Evolutionary conservation across 208 protist species (phyloP).

Genomic region (Leishmania tropica): DNA sequence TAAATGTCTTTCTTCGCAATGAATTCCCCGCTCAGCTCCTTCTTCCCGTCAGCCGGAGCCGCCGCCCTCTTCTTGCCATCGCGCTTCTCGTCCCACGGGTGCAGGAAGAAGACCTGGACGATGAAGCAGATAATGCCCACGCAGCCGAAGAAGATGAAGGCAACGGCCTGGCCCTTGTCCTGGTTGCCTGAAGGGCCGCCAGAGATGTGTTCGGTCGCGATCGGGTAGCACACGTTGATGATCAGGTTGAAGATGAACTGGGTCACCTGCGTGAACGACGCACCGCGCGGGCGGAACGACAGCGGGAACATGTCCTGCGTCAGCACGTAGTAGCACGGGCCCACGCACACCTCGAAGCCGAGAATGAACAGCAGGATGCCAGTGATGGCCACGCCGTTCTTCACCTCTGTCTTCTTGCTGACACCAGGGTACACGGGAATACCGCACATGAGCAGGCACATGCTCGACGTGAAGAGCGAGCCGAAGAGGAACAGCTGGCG

Average conservation of each 20-base stretch:
- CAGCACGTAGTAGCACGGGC: slow-evolving; percentile 83
- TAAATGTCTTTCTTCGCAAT: not conserved
- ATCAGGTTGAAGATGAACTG: slow-evolving; percentile 91
- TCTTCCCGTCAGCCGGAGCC: slow-evolving; percentile 15
- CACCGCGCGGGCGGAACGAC: slow-evolving; percentile 74
- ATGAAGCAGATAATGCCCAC: slow-evolving; percentile 64
- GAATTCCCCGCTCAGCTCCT: slow-evolving; percentile 11
- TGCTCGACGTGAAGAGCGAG: too few relatives aligned
- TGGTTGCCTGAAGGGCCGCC: slow-evolving; percentile 78
- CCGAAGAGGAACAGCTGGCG: too few relatives aligned
- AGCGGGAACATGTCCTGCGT: slow-evolving; percentile 83
- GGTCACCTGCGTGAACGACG: slow-evolving; percentile 63
- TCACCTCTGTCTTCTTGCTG: slow-evolving; percentile 31
- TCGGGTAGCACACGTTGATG: slow-evolving; percentile 89
- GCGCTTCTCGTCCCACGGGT: slow-evolving; percentile 53
- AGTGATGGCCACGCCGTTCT: slow-evolving; percentile 73
- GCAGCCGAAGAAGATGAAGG: slow-evolving; percentile 82
- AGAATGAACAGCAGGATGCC: slow-evolving; percentile 84
- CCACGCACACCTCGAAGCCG: slow-evolving; percentile 75
- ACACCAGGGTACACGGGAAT: slow-evolving; percentile 77
- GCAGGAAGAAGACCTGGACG: slow-evolving; percentile 78
- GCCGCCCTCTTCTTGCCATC: slow-evolving; percentile 15
- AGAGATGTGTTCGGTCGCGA: slow-evolving; percentile 75
- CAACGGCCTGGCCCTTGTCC: slow-evolving; percentile 87
- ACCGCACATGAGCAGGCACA: slow-evolving; percentile 82